Evolutionary conservation across 371 early-diverging fungal species (phyloP), one percentile per base, ranked within the genome.

Genomic region (Mortierella sp.): DNA sequence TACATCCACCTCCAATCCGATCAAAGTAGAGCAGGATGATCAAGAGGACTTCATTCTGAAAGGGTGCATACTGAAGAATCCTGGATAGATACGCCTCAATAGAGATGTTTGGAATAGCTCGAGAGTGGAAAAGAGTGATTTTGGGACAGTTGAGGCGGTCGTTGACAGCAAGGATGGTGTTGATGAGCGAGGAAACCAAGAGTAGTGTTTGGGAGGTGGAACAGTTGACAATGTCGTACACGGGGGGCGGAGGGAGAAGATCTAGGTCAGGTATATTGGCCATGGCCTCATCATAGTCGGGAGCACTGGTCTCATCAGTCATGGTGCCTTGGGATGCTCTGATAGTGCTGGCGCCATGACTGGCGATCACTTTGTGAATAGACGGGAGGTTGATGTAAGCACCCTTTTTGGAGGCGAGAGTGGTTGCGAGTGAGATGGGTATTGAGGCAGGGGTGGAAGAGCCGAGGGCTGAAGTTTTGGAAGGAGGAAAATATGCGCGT

Each of bases 21-120:
- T 97, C 96, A 66, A 97, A 88, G 77, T 94, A 97, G 19, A 97
- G 88, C 15, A 96, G 84, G 1, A 94, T 74, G 2, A 92, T 87
- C 2, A 96, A 73, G 18, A 96, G 82, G 0, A 88, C 90, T 66
- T 92, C 89, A 43, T 91, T 93, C 57, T 92, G 90, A 64, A 95
- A 88, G 5, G 92, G 87, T 1, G 95, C 92, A 73, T 90, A 97
- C 67, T 91, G 90, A n/a, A 90, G 83, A 23, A 94, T 89, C 25
- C 94, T 86, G 26, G 82, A 70, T 44, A 94, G 75, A 62, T 94
- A 94, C 19, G 88, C 85, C 51, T 77, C 76, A 11, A 94, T 83
- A 9, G 89, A 83, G 53, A 95, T 95, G 43, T 82, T 85, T 12
- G 97, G 96, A 9, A 92, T 84, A 0, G 93, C 86, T 19, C 95